phyloP scores from a whole-genome alignment of 129 eudicot genomes.

The Artemisia annua region DNA sequence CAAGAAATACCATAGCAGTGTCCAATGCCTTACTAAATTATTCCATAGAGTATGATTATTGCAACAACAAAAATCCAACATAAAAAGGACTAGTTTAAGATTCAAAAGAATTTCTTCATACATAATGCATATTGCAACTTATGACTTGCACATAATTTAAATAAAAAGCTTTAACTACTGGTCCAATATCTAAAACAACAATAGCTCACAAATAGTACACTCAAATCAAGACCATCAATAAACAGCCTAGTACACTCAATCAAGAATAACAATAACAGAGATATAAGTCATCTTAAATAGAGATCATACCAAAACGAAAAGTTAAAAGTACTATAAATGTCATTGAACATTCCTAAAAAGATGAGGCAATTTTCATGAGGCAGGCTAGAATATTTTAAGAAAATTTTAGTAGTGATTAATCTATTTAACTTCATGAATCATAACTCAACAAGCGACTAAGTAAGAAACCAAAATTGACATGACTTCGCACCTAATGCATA shows the following conservation, averaged over 20 bases:
- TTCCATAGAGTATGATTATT: neutral
- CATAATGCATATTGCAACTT: neutral
- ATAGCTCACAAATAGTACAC: neutral
- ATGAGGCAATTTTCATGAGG: neutral
- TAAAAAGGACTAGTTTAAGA: neutral
- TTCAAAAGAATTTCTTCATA: neutral
- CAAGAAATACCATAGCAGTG: neutral
- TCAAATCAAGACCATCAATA: neutral
- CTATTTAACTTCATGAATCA: neutral
- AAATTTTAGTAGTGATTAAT: neutral
- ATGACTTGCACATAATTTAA: constrained; percentile 3
- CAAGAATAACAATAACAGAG: too few species aligned
- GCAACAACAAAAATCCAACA: neutral
- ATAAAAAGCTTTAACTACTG: constrained; percentile 11
- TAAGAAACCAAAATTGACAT: neutral
- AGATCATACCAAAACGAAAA: constrained; percentile 10
- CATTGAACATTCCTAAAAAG: neutral
- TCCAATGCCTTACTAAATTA: neutral
- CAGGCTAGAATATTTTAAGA: neutral
- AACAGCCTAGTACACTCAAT: too few species aligned
- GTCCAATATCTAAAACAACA: neutral
- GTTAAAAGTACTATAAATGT: neutral
- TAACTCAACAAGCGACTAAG: neutral
- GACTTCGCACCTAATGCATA: neutral
- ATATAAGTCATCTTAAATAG: neutral